Percentiles rank a stretch among this genome's conserved stretches.
Conservation (phyloP, 2,329 filamentous ascomycete genomes). For the Cytospora piceicola region DNA sequence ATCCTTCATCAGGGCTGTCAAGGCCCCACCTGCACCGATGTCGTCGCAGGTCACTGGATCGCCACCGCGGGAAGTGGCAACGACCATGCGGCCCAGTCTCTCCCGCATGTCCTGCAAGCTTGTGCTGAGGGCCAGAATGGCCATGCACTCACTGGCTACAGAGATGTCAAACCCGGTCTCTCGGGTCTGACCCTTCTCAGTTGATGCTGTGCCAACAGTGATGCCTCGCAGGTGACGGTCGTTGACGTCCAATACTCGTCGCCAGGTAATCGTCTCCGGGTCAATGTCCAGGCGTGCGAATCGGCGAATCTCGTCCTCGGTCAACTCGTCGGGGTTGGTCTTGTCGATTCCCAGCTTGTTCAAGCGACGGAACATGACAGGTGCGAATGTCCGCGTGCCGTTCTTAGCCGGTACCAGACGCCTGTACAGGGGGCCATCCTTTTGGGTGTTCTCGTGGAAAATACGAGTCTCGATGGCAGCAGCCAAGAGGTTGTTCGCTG, state of each 20-base stretch:
- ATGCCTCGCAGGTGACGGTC: conserved; percentile 90
- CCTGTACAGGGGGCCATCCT: conserved; percentile 83
- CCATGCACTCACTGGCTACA: conserved; percentile 97
- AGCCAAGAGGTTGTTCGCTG: conserved; percentile 94
- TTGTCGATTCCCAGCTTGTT: conserved; percentile 97
- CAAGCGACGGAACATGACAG: conserved; percentile 88
- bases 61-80: conserved; percentile 81
- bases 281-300: conserved; percentile 98
- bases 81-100: conserved; percentile 91
- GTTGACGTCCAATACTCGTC: conserved; percentile 94
- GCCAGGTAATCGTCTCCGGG: conserved; percentile 96
- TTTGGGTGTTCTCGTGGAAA: conserved; percentile 96
- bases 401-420: conserved; percentile 89
- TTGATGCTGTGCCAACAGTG: conserved; percentile 84
- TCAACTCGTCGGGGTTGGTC: conserved; percentile 89
- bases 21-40: conserved; percentile 86
- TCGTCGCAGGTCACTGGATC: conserved; percentile 97
- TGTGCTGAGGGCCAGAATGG: conserved; percentile 91
- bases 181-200: conserved; percentile 86
- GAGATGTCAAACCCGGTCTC: conserved; percentile 97
- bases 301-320: conserved; percentile 80
- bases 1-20: conserved; percentile 95
- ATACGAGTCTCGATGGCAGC: conserved; percentile 97
- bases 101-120: conserved; percentile 87
- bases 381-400: conserved; percentile 82